Conservation (phyloP, 176 grass and related monocot genomes). For the Stipa capillata region DNA sequence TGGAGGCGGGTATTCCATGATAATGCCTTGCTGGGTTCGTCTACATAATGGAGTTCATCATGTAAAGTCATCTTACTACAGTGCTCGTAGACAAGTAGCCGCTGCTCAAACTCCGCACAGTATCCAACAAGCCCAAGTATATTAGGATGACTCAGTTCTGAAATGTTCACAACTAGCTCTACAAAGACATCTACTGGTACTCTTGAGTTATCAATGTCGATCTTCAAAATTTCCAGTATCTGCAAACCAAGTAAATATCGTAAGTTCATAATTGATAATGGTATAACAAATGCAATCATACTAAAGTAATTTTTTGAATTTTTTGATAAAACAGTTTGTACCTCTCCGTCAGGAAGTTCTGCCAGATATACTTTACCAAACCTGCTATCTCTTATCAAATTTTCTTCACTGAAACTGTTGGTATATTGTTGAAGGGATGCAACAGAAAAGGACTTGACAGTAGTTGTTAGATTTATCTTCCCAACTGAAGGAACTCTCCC, state of each 20-base stretch:
- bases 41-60: conserved; percentile 72
- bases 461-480: conserved; percentile 43
- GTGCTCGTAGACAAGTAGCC: conserved; percentile 75
- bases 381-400: conserved; percentile 77
- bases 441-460: conserved; percentile 74
- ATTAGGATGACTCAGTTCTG: conserved; percentile 75
- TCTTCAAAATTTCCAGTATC: conserved; percentile 92
- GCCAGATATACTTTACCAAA: conserved; percentile 82
- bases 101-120: conserved; percentile 86
- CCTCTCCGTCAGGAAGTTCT: conserved; percentile 80
- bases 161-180: conserved; percentile 65
- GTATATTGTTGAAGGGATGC: conserved; percentile 85
- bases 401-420: conserved; percentile 77
- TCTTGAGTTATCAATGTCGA: conserved; percentile 63
- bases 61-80: conserved; percentile 80
- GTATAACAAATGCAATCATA: conserved; percentile 2
- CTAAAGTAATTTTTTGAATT: background rate
- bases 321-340: conserved; percentile 32
- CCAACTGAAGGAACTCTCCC: conserved; percentile 34
- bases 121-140: conserved; percentile 82
- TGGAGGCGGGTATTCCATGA: conserved; percentile 83
- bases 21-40: conserved; percentile 48
- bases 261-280: conserved; percentile 21
- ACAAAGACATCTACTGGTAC: conserved; percentile 75
- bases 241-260: conserved; percentile 24